A percentile compares a stretch with the other conserved stretches of the same genome.
phyloP scores from a whole-genome alignment of 1,284 basidiomycete species.

The Cutaneotrichosporon cutaneum region DNA sequence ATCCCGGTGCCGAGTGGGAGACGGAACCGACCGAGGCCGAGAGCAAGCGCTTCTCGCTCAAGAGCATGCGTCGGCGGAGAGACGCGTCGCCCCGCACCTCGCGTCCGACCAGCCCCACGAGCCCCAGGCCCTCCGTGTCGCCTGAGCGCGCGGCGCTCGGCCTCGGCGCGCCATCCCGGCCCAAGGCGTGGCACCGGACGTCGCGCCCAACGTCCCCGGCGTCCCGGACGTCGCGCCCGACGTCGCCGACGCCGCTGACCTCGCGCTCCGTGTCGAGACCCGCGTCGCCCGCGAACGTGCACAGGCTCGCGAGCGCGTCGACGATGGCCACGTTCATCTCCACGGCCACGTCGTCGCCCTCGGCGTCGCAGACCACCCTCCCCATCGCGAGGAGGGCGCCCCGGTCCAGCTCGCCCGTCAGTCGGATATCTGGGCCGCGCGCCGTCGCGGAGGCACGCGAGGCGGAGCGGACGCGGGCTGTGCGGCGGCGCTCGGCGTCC shows the following conservation, averaged over 20 bases:
- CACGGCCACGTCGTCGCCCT: background rate
- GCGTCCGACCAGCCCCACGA: background rate
- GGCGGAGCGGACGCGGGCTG: background rate
- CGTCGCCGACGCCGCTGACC: background rate
- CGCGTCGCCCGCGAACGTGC: background rate
- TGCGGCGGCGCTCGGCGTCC: background rate
- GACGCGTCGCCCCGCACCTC: too few species aligned
- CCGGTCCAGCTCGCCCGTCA: too few species aligned
- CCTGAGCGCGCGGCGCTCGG: background rate
- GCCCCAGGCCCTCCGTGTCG: background rate
- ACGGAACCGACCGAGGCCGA: background rate
- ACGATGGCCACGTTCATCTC: background rate
- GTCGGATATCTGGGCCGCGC: background rate
- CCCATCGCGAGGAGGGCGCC: background rate
- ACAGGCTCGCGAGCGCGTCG: background rate
- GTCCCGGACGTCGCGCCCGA: too few species aligned
- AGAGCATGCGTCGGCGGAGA: background rate
- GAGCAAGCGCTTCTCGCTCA: background rate
- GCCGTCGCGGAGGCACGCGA: background rate
- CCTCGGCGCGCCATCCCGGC: too few species aligned
- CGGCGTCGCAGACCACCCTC: background rate
- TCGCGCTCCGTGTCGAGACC: background rate
- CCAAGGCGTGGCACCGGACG: too few species aligned
- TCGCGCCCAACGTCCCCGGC: too few species aligned
- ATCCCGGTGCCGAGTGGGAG: background rate